Evolutionary conservation across 169 alveolate genomes (phyloP), one percentile per base, ranked within the genome.

Genomic region (Plasmodium vivax): DNA sequence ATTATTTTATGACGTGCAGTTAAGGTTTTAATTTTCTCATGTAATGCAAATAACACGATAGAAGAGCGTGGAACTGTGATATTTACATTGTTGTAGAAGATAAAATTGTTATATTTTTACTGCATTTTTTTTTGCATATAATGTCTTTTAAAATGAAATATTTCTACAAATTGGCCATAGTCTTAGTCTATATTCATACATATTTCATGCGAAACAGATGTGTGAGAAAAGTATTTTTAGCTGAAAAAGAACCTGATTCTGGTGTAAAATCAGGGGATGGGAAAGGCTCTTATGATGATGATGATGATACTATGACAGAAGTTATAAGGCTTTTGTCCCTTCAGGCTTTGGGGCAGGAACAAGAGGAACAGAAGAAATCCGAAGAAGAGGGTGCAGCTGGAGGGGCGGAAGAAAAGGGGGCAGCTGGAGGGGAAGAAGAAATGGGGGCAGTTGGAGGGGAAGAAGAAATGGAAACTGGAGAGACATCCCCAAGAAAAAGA

Each of bases 181-280:
- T 58, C 32, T 34, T 83, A 56, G 36, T 43, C 36, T 62, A 47
- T 83, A 32, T 58, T 34, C 68, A 56, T 45, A 36, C 27, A 83
- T 38, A 34, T 58, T 34, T 34, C 5, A 83, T 56, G 47, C 43
- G 1, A n/a, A 36, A 58, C 14, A 83, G 72, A 68, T 30, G 41
- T 83, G 56, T 83, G 30, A 83, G 45, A 62, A 83, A 83, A 16
- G 73, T 58, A 83, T 32, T 36, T 32, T 19, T 83, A 83, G 92
- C 82, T 51, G 92, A 83, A 83, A 83, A 83, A 16, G 71, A 83
- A 58, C 81, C 45, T 32, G 47, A 54, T 7, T 30, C 34, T 56
- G 92, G 72, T 36, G 36, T n/a, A 36, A 34, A 5, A 16, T 19
- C 82, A 83, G 16, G 16, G n/a, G 36, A 83, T 8, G 23, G 27